A percentile compares a stretch with the other conserved stretches of the same genome.
Conservation (phyloP, 352 stramenopile genomes). For the Globisporangium iwayamae region DNA sequence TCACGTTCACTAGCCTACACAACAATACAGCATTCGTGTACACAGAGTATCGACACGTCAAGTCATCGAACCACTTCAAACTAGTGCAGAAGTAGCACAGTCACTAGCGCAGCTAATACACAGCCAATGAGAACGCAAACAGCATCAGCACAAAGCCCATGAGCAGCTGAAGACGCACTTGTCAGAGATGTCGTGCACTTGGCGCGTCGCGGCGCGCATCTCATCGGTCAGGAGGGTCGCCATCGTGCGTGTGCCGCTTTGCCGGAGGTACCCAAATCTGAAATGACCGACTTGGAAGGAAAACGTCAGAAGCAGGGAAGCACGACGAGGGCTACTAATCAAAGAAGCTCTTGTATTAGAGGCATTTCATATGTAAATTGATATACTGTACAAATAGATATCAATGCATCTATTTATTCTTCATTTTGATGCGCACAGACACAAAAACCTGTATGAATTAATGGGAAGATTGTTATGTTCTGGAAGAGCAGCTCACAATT, state of each 20-base stretch:
- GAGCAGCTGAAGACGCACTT: constrained; percentile 27
- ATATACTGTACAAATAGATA: background rate
- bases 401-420: background rate
- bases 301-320: constrained; percentile 6
- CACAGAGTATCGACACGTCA: background rate
- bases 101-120: background rate
- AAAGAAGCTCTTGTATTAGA: background rate
- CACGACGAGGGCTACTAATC: background rate
- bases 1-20: constrained; percentile 57
- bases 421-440: background rate
- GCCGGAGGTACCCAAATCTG: background rate
- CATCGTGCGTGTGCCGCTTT: background rate
- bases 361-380: background rate
- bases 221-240: constrained; percentile 31
- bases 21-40: background rate
- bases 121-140: background rate
- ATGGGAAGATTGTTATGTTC: background rate
- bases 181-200: constrained; percentile 50
- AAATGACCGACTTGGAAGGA: background rate
- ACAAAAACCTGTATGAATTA: background rate
- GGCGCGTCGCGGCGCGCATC: constrained; percentile 45
- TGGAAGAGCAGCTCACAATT: background rate
- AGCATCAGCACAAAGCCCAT: background rate
- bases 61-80: background rate
- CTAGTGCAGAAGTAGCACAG: background rate